phyloP scores from a whole-genome alignment of 2,329 filamentous ascomycete species.

The Stagonosporopsis vannaccii region DNA sequence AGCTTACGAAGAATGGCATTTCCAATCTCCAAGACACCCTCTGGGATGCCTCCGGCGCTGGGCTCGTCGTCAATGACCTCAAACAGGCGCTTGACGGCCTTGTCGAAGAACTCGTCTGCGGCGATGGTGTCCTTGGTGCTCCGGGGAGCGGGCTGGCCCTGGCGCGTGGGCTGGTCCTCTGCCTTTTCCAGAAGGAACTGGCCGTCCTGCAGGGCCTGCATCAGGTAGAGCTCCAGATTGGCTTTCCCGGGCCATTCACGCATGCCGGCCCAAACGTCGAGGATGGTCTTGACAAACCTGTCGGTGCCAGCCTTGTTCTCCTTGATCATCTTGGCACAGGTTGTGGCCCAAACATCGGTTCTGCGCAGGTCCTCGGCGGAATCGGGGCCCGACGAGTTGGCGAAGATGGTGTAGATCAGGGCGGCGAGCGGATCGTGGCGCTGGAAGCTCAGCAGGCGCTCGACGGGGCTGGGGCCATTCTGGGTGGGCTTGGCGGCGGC shows the following conservation, averaged over 20 bases:
- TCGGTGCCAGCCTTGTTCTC: conserved; percentile 79
- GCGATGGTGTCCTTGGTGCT: conserved; percentile 81
- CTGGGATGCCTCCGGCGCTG: conserved; percentile 83
- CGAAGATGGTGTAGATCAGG: conserved; percentile 87
- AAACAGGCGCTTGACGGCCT: conserved; percentile 81
- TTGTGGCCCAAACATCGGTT: conserved; percentile 86
- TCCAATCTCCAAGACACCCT: conserved; percentile 82
- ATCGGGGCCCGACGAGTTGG: conserved; percentile 81
- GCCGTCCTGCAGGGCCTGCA: conserved; percentile 92
- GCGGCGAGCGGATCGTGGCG: conserved; percentile 85
- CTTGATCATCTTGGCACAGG: conserved; percentile 82
- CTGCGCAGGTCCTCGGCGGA: conserved; percentile 81
- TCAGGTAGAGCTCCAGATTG: conserved; percentile 92
- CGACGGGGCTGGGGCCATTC: conserved; percentile 70
- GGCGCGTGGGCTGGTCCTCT: conserved; percentile 74
- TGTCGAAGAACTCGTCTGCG: conserved; percentile 87
- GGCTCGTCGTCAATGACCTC: conserved; percentile 81
- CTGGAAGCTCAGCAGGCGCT: conserved; percentile 87
- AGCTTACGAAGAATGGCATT: conserved; percentile 83
- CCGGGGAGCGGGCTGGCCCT: conserved; percentile 74
- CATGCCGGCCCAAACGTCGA: conserved; percentile 87
- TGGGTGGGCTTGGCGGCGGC: conserved; percentile 58
- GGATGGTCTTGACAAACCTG: conserved; percentile 80
- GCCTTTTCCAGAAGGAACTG: conserved; percentile 88
- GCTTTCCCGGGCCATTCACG: conserved; percentile 88